These are phyloP conservation scores for Leishmania arabica DNA, from an alignment of 208 protist genomes.

Conservation along the genomic window DNA sequence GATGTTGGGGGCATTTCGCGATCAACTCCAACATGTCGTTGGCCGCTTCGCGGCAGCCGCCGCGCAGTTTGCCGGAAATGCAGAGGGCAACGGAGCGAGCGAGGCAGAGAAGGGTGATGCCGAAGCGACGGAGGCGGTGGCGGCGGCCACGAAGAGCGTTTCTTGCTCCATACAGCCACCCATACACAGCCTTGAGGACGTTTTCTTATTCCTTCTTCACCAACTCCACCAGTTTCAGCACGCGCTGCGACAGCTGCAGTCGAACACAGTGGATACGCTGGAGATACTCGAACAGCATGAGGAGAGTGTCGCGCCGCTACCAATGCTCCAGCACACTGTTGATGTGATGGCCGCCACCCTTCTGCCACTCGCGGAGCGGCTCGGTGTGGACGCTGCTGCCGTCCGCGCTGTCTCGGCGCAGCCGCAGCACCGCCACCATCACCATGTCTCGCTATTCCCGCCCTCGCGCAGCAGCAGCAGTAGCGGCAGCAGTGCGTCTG, in stretches of 20 bases:
- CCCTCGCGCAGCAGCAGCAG: constrained; percentile 9
- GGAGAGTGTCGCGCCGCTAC: constrained; percentile 44
- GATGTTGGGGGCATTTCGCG: constrained; percentile 34
- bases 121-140: neutral
- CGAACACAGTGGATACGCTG: constrained; percentile 57
- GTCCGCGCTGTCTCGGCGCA: constrained; percentile 24
- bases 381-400: constrained; percentile 37
- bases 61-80: constrained; percentile 10
- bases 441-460: constrained; percentile 4
- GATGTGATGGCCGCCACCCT: constrained; percentile 33
- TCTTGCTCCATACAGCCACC: neutral
- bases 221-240: constrained; percentile 43
- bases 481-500: neutral
- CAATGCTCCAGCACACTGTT: constrained; percentile 42
- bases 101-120: neutral
- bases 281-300: constrained; percentile 79
- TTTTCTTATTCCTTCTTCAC: constrained; percentile 65
- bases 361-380: constrained; percentile 29
- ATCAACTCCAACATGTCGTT: constrained; percentile 55
- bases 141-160: neutral
- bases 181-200: constrained; percentile 49
- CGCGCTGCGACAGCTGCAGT: constrained; percentile 49
- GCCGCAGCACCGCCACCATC: neutral
- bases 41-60: constrained; percentile 28
- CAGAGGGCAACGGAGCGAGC: neutral